Percentiles rank a stretch among this genome's conserved stretches.
phyloP scores from a whole-genome alignment of 345 rosid genomes.

The Moricandia moricandioides region DNA sequence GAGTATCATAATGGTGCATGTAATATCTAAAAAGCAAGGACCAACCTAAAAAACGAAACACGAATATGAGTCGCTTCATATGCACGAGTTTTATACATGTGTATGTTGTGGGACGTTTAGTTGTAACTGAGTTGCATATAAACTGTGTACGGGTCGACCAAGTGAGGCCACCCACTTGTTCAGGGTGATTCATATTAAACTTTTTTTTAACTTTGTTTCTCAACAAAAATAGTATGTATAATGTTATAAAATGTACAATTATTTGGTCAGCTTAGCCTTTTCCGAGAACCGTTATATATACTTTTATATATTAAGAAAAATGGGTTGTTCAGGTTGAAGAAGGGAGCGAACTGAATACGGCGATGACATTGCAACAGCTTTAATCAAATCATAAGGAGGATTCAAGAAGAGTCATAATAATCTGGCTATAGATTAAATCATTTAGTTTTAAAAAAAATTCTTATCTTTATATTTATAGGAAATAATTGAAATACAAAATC shows the following conservation, averaged over 20 bases:
- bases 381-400: slow-evolving; percentile 57
- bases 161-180: slow-evolving; percentile 24
- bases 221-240: slow-evolving; percentile 1
- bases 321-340: slow-evolving; percentile 58
- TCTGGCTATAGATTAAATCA: not conserved
- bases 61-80: too few relatives aligned
- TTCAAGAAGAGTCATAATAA: slow-evolving; percentile 52
- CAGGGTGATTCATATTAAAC: not conserved
- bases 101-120: too few relatives aligned
- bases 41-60: not conserved
- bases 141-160: slow-evolving; percentile 23
- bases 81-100: too few relatives aligned
- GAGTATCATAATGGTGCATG: slow-evolving; percentile 6
- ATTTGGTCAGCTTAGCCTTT: not conserved
- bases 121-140: not conserved
- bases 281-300: not conserved
- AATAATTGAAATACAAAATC: not conserved
- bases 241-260: not conserved
- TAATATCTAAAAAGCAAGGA: not conserved
- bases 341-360: slow-evolving; percentile 66
- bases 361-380: slow-evolving; percentile 82
- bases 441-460: not conserved
- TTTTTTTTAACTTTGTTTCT: too few relatives aligned
- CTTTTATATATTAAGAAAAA: not conserved
- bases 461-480: not conserved